Evolutionary conservation across 108 stramenopile species (phyloP), one percentile per base, ranked within the genome.

Genomic region (Mayamaea pseudoterrestris): DNA sequence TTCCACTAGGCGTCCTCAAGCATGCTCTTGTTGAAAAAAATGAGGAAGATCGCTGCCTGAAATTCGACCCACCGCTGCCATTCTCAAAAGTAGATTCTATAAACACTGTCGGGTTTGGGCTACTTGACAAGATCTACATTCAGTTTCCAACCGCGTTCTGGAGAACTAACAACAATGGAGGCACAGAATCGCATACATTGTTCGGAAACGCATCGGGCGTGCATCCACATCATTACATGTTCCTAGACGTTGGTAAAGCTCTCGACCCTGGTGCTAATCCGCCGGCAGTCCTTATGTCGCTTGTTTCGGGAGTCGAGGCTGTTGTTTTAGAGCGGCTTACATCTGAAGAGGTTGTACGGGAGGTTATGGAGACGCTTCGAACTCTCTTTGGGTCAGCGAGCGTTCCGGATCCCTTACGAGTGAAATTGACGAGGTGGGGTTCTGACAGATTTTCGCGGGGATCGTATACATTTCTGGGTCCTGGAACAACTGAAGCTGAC

Each of bases 1-100:
- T 83, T 3, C 89, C 89, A 13, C 65, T 90, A 14, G 89, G 89
- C 7, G 83, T 86, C n/a, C 62, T 85, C 26, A 90, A 90, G 57
- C 62, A 72, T 22, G 50, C 62, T 13, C 36, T 66, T 4, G 17
- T 35, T 0, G 27, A n/a, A 12, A 26, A 31, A 3, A 36, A 37
- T 11, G 24, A 29, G 0, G 42, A 23, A 14, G 35, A 47, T 5
- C 39, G 39, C 30, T 36, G 21, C 20, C 12, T 72, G 39, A 21
- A 30, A 1, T 91, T 91, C 50, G 29, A 47, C 11, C 89, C 89
- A 2, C 50, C 71, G 1, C 74, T 91, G n/a, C 77, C 82, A 0
- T 63, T 66, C 30, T 50, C 59, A 3, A 91, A 91, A 60, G 36
- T 41, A 9, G 80, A 77, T 35, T 78, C 84, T 18, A 80, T 91